Conservation (phyloP, 345 rosid species). For the Trapa bicornis region DNA sequence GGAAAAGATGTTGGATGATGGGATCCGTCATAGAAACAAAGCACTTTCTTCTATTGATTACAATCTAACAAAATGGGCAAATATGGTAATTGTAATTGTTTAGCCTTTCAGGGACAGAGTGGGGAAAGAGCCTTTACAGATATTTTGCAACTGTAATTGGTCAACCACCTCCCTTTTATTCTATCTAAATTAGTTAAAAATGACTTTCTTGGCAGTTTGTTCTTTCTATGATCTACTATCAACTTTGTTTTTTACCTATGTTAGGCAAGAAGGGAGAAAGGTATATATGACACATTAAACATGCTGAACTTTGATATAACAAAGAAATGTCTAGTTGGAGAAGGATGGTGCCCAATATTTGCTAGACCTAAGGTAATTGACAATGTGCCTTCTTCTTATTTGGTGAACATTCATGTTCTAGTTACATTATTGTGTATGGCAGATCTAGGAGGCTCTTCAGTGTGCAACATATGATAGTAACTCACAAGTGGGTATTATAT, state of each 20-base stretch:
- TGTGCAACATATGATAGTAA: conserved; percentile 89
- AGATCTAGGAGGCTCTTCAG: conserved; percentile 86
- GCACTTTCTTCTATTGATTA: conserved; percentile 64
- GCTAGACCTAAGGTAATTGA: conserved; percentile 65
- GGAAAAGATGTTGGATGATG: conserved; percentile 86
- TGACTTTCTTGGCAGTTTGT: not conserved
- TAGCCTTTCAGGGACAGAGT: not conserved
- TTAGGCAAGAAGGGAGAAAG: conserved; percentile 83
- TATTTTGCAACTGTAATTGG: not conserved
- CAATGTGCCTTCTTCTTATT: conserved; percentile 3
- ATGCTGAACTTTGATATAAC: conserved; percentile 97
- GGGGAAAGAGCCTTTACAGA: not conserved
- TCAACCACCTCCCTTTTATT: not conserved
- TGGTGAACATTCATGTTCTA: not conserved
- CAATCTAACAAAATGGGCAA: conserved; percentile 66
- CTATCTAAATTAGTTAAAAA: not conserved
- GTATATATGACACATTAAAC: conserved; percentile 77
- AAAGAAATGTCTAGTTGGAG: conserved; percentile 95
- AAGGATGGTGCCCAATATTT: conserved; percentile 95
- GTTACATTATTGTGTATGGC: not conserved
- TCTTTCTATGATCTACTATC: not conserved
- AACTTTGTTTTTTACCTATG: conserved; percentile 6
- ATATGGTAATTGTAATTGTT: conserved; percentile 32
- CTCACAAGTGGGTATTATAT: conserved; percentile 88
- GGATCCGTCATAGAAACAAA: conserved; percentile 63